Percentiles rank a stretch among this genome's conserved stretches.
Conservation (phyloP, 257 asterid species). For the Solanum arcanum region DNA sequence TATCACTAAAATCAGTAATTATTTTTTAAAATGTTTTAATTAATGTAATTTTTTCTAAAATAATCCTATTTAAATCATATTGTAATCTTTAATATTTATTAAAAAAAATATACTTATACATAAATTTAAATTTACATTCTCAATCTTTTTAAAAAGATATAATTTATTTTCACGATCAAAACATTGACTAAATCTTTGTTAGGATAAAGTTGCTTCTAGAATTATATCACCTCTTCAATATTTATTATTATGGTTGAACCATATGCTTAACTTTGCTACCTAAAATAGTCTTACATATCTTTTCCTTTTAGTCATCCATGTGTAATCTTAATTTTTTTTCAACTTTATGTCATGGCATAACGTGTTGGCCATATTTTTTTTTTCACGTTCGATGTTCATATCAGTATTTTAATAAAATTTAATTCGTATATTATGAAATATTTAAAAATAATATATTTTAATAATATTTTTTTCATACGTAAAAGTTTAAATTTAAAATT, state of each 20-base stretch:
- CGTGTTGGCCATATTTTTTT: background rate
- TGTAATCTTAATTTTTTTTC: background rate
- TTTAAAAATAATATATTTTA: accelerated
- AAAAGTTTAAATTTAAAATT: accelerated
- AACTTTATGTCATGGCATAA: background rate
- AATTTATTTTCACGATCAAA: background rate
- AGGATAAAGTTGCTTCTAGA: background rate
- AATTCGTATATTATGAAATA: accelerated
- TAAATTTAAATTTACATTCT: too few relatives aligned
- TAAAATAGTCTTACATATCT: background rate
- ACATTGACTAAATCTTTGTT: too few relatives aligned
- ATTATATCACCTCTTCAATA: background rate
- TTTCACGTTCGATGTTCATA: accelerated
- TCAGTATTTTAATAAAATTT: too few relatives aligned
- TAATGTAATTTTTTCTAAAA: too few relatives aligned
- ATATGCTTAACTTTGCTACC: background rate
- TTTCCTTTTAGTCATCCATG: background rate
- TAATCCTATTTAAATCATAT: too few relatives aligned
- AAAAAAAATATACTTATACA: too few relatives aligned
- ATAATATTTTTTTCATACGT: too few relatives aligned
- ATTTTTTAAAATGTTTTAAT: too few relatives aligned
- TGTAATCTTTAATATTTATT: too few relatives aligned
- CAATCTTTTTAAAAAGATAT: too few relatives aligned
- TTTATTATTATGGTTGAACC: background rate
- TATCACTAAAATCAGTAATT: too few relatives aligned